Base-by-base conservation (phyloP, 225 moss, liverwort and hornwort species). In the Pseudisothecium myosuroides region DNA sequence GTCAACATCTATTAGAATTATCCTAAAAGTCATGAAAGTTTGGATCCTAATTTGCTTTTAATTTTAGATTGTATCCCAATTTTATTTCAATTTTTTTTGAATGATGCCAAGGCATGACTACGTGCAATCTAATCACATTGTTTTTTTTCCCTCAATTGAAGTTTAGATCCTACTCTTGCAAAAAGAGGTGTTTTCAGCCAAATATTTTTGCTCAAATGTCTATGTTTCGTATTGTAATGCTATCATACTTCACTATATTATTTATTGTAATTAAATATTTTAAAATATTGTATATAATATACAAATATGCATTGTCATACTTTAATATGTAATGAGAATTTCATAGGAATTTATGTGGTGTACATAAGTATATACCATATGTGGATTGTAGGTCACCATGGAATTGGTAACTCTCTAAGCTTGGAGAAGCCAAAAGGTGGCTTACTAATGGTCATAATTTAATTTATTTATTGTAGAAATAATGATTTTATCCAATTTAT, bases 301-400 rank as follows among this genome's bases (percentile, higher is more conserved):
- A 4, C 6, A 39, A 1, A 14, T n/a, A 68, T 39, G 22, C 12
- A 69, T 39, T 69, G 2, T 69, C 7, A 39, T 23, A 39, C 23
- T 69, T 68, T 12, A 23, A 39, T 39, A 7, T 39, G 7, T 13
- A 13, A n/a, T 68, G 68, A 68, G 13, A 68, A 68, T n/a, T 68
- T 68, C 13, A 68, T 68, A 2, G 14, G 14, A 39, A 4, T 24
- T 7, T 39, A 23, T n/a, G 1, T 22, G 2, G 2, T 67, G 6
- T 67, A 7, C 22, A 23, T n/a, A 23, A 0, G 4, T n/a, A 7
- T 39, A 7, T 4, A n/a, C 23, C 13, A 68, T 23, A 0, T n/a
- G 7, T 1, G 1, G 19, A 5, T 3, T 19, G 10, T 36, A 66
- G 2, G 5, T 66, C 11, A 66, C 11, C 3, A 5, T 5, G 5